Evolutionary conservation across 306 rosid genomes (phyloP).

Genomic region (Argentina anserina): DNA sequence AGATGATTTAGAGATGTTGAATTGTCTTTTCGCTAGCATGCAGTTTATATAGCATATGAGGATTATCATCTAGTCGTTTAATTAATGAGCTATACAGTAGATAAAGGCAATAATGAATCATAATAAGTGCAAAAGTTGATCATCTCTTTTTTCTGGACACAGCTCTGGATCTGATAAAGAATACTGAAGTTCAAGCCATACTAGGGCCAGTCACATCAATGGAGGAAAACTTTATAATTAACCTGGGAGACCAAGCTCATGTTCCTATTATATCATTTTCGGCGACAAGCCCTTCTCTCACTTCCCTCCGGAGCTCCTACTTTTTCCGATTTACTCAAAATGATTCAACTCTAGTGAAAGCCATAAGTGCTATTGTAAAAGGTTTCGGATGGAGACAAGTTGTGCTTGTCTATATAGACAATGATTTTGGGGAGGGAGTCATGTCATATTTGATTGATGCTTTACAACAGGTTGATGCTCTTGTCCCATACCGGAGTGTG

Average conservation of each 20-base stretch:
- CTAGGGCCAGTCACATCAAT: constrained; percentile 33
- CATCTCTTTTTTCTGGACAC: too few species aligned
- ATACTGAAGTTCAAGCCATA: constrained; percentile 44
- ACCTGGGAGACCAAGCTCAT: constrained; percentile 26
- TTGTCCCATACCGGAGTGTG: constrained; percentile 11
- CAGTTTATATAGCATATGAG: too few species aligned
- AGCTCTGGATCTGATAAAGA: constrained; percentile 46
- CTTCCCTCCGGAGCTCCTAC: constrained; percentile 17
- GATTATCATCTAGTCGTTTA: too few species aligned
- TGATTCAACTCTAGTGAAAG: constrained; percentile 24
- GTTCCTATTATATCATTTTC: constrained; percentile 40
- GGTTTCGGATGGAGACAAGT: constrained; percentile 31
- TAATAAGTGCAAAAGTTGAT: too few species aligned
- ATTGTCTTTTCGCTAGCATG: too few species aligned
- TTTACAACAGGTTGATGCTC: constrained; percentile 16
- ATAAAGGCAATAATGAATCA: too few species aligned
- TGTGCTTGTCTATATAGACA: constrained; percentile 18
- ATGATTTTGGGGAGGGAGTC: constrained; percentile 8
- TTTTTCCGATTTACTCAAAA: constrained; percentile 21
- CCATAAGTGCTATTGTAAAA: constrained; percentile 20
- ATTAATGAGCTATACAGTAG: too few species aligned
- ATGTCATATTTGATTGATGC: constrained; percentile 24
- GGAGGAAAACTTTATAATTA: constrained; percentile 26
- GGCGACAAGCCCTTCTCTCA: constrained; percentile 30
- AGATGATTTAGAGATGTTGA: too few species aligned